Evolutionary conservation across 176 grass and related monocot genomes (phyloP).

Genomic region (Rhipidocladum racemiflorum): DNA sequence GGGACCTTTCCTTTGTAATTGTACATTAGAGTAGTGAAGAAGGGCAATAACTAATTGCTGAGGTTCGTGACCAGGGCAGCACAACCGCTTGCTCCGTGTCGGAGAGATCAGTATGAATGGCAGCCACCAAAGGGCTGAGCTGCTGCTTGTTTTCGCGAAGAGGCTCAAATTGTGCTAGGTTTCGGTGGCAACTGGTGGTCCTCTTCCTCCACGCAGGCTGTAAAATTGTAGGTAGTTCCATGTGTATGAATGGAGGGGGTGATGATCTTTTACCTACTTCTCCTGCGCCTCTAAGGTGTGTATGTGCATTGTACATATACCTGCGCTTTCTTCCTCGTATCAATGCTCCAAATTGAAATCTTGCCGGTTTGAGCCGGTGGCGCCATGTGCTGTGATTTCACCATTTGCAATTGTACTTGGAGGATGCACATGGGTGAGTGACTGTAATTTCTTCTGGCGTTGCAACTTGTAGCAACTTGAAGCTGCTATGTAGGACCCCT

Average conservation of each 20-base stretch:
- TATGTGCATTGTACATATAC: constrained; percentile 18
- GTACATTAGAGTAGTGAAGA: constrained; percentile 44
- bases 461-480: not conserved
- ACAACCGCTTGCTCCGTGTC: constrained; percentile 46
- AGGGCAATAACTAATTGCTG: constrained; percentile 34
- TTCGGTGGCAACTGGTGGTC: not conserved
- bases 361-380: constrained; percentile 16
- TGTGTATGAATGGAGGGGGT: not conserved
- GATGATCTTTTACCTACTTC: not conserved
- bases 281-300: not conserved
- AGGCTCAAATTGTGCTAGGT: not conserved
- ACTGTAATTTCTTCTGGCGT: constrained; percentile 39
- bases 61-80: constrained; percentile 52
- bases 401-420: constrained; percentile 29
- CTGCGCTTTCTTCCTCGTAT: constrained; percentile 10
- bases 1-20: not conserved
- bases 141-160: constrained; percentile 4
- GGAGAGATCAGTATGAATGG: constrained; percentile 31
- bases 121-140: constrained; percentile 38
- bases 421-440: constrained; percentile 42
- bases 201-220: constrained; percentile 30
- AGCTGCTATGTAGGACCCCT: not conserved
- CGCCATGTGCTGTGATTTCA: constrained; percentile 63
- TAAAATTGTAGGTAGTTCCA: constrained; percentile 38
- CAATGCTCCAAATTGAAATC: not conserved